Percentiles rank a stretch among this genome's conserved stretches.
Evolutionary conservation across 2,329 filamentous ascomycete species (phyloP).

Genomic region (Fusarium pilosicola): DNA sequence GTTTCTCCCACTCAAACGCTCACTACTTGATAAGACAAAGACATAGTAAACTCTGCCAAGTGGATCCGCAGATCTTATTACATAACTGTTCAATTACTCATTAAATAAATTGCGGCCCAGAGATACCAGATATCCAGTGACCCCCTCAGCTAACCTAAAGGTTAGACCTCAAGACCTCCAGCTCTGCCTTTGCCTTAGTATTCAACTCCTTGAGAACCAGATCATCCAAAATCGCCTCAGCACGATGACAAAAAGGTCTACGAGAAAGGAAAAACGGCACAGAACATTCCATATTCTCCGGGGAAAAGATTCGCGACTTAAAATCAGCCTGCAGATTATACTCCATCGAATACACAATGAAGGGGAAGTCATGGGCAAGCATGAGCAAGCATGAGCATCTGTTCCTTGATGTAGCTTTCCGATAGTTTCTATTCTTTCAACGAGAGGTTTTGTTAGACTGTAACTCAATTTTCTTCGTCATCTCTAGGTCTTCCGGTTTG

Average conservation of each 20-base stretch:
- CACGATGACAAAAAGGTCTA: neutral
- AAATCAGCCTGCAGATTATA: neutral
- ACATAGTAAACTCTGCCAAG: neutral
- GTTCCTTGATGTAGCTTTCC: neutral
- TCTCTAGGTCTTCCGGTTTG: neutral
- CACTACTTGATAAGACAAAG: neutral
- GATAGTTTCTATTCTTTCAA: neutral
- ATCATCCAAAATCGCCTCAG: neutral
- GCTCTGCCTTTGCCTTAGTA: fast-evolving
- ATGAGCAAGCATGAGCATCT: neutral
- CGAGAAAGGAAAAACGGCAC: neutral
- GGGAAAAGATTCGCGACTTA: neutral
- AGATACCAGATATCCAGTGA: neutral
- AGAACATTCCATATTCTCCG: fast-evolving
- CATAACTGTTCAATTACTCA: neutral
- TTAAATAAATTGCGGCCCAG: neutral
- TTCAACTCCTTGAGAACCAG: neutral
- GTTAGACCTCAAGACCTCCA: neutral
- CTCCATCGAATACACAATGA: neutral
- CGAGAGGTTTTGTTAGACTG: neutral
- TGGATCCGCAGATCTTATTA: neutral
- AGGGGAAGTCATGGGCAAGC: neutral
- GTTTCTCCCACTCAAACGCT: neutral
- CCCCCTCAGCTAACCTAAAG: neutral
- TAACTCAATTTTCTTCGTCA: neutral